Evolutionary conservation across 495 filamentous ascomycete genomes (phyloP).

Genomic region (Penicillium steckii): DNA sequence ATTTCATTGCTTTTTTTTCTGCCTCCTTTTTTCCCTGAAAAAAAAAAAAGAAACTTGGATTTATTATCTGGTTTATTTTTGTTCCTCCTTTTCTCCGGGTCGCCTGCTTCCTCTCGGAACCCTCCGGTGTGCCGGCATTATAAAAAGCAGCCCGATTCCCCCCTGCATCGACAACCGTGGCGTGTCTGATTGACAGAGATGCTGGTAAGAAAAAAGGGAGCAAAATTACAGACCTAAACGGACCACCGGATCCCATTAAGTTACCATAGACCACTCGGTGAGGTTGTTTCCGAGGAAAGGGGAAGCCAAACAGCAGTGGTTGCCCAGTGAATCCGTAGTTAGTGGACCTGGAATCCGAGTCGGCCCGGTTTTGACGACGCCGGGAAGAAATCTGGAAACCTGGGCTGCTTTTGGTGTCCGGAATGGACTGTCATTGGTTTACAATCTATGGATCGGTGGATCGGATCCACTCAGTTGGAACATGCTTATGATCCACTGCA

Average conservation of each 20-base stretch:
- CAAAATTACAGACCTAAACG: not conserved
- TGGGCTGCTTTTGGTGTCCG: constrained; percentile 9
- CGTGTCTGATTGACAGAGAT: not conserved
- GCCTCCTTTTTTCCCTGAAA: not conserved
- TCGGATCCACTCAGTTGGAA: constrained; percentile 19
- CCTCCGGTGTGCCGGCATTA: not conserved
- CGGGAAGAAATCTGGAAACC: constrained; percentile 26
- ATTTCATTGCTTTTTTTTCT: constrained; percentile 22
- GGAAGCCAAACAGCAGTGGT: constrained; percentile 16
- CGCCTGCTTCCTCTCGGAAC: not conserved
- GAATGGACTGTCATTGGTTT: constrained; percentile 19
- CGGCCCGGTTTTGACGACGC: constrained; percentile 30
- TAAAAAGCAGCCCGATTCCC: constrained; percentile 1
- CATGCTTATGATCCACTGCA: constrained; percentile 29
- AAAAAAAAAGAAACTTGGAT: too few relatives aligned
- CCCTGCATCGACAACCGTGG: not conserved
- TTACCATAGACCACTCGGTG: constrained; percentile 25
- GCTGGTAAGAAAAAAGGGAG: not conserved
- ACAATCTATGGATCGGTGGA: constrained; percentile 8
- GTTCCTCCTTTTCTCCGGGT: constrained; percentile 1
- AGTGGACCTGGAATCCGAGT: constrained; percentile 33
- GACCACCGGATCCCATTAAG: not conserved
- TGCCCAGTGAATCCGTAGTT: constrained; percentile 26
- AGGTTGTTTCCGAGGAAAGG: constrained; percentile 25
- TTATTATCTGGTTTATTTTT: constrained; percentile 22